Evolutionary conservation across 2,329 filamentous ascomycete genomes (phyloP).

Genomic region (Didymella pomorum): DNA sequence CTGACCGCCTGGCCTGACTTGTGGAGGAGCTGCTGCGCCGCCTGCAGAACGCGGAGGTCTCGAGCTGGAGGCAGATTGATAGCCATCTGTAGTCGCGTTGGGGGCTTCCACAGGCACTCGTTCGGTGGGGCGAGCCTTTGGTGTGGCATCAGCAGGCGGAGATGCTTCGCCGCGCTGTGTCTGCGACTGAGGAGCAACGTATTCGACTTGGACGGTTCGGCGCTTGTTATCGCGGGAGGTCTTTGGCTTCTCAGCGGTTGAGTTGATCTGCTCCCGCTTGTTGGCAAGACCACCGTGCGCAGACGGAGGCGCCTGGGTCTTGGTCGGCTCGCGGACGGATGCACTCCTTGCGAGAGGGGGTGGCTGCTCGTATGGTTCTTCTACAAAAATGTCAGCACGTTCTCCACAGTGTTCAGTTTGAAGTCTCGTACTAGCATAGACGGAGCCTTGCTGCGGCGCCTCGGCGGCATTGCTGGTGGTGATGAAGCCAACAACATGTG

Average conservation of each 20-base stretch:
- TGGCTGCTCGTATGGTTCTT: slow-evolving; percentile 66
- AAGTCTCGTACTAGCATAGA: slow-evolving; percentile 61
- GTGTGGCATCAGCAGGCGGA: slow-evolving; percentile 44
- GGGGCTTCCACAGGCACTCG: slow-evolving; percentile 60
- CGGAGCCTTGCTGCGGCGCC: slow-evolving; percentile 71
- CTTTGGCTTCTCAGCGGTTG: slow-evolving; percentile 70
- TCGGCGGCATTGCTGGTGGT: slow-evolving; percentile 93
- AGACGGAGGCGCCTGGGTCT: slow-evolving; percentile 62
- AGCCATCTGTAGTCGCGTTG: slow-evolving; percentile 44
- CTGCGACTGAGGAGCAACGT: slow-evolving; percentile 88
- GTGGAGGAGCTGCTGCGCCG: slow-evolving; percentile 37
- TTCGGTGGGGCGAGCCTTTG: slow-evolving; percentile 59
- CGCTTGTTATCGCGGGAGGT: slow-evolving; percentile 82
- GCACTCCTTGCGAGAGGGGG: slow-evolving; percentile 80
- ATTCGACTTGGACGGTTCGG: slow-evolving; percentile 95
- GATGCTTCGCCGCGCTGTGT: slow-evolving; percentile 74
- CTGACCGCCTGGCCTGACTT: slow-evolving; percentile 51
- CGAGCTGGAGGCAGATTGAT: slow-evolving; percentile 40
- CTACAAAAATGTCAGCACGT: slow-evolving; percentile 36
- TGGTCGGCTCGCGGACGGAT: slow-evolving; percentile 87
- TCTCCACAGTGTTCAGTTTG: background rate
- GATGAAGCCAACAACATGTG: slow-evolving; percentile 95
- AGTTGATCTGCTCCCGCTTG: slow-evolving; percentile 78
- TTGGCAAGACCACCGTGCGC: slow-evolving; percentile 68
- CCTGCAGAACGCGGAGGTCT: slow-evolving; percentile 34